Base-by-base conservation (phyloP, 2,329 filamentous ascomycete species). In the Aspergillus arachidicola region DNA sequence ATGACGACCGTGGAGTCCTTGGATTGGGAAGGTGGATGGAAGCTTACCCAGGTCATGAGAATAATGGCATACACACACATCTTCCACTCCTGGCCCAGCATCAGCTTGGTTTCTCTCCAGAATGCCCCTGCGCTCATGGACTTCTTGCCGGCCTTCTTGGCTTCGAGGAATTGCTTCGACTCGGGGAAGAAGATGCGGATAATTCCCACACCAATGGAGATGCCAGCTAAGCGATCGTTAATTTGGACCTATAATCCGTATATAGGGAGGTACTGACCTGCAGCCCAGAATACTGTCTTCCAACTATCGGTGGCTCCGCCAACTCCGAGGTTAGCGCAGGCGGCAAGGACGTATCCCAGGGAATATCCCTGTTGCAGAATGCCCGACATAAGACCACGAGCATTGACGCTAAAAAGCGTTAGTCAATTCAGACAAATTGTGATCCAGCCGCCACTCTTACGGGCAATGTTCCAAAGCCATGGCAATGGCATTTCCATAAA, bases 331-430 rank as follows among this genome's bases (percentile, higher is more conserved):
- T 91, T 93, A 71, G 87, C 87, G 64, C 72, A 75, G 46, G 91
- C 91, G 6, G 92, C 92, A 66, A 93, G 83, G 46, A 95, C 87
- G 72, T 94, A 94, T 36, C 92, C 92, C 66, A 93, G 85, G 0
- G 90, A 90, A 74, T 93, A 94, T 2, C 92, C 92, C 76, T 93
- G 91, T 72, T 95, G 92, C 21, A 94, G 79, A 57, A 95, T 91
- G 59, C 92, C 92, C 16, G 89, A 92, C 86, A 95, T 91, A 43
- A 95, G 82, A 69, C 92, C 92, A 74, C 92, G 85, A 9, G 91
- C 89, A 61, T 91, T 87, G 54, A 81, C 77, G 5, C 73, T 74
- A 23, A 53, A 11, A 7, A 6, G 2, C 9, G 9, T 45, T 36
- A 61, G 58, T 34, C 16, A 32, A 26, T 19, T 21, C 11, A 14